Base-by-base conservation (phyloP, 2,329 filamentous ascomycete genomes). In the Neopestalotiopsis clavispora region DNA sequence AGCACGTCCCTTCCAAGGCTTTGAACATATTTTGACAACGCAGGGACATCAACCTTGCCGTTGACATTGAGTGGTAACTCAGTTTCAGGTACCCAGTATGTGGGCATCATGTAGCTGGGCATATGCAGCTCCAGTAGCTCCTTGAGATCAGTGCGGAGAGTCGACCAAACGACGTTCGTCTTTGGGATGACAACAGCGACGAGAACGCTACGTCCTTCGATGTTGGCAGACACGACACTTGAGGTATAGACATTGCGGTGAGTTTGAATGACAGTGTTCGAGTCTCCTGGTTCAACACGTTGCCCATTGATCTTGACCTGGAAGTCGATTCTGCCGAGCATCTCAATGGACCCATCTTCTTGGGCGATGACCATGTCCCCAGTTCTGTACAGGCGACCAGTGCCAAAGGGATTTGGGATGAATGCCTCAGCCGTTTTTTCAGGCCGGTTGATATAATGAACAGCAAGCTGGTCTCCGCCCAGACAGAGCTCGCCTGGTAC, bases 101-200 rank as follows among this genome's bases (percentile, higher is more conserved):
- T 68, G 0, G 76, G 76, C 1, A 76, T 68, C 74, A 77, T 76
- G 65, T 75, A 76, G 3, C 66, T 52, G 17, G 75, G 74, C 4
- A 77, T 40, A 12, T 66, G 65, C 4, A 59, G 49, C n/a, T 45
- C 42, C 14, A 66, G 52, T 3, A 66, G 65, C 1, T 38, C 56
- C 32, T 45, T 23, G 52, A 66, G 65, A 13, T 66, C 65, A 10
- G 65, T 38, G 34, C 49, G 65, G 3, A 68, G 52, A n/a, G 34
- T 38, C 13, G 56, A 28, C 68, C 68, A 69, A 32, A 62, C 52
- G 4, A 32, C 30, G 17, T 59, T 56, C 2, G 40, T 23, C 6
- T 65, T 69, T 57, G 68, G 63, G 40, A 69, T 62, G 28, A 69
- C 61, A 4, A 65, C 64, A 4, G 68, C 68, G 40, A 69, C 64